These are phyloP conservation scores for Triticum monococcum DNA, from an alignment of 176 grass and related monocot species.

Conservation along the genomic window DNA sequence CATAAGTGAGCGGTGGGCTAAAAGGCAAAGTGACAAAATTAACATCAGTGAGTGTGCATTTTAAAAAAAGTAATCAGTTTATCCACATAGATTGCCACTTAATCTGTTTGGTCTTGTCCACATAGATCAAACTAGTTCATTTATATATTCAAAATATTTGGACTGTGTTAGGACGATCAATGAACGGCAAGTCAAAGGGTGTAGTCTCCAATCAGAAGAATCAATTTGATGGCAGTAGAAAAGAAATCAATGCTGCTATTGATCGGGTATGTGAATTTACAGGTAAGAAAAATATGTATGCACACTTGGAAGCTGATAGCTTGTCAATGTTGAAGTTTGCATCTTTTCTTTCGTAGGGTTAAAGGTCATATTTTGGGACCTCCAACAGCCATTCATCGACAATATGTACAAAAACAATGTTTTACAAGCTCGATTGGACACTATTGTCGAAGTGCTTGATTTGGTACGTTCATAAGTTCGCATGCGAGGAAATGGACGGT, in stretches of 20 bases:
- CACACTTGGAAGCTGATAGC: slow-evolving; percentile 10
- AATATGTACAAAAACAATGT: slow-evolving; percentile 82
- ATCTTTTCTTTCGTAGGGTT: slow-evolving; percentile 56
- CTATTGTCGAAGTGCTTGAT: slow-evolving; percentile 80
- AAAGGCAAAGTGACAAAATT: slow-evolving; percentile 65
- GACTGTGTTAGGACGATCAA: slow-evolving; percentile 62
- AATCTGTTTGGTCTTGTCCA: slow-evolving; percentile 2
- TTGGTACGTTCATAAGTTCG: slow-evolving; percentile 47
- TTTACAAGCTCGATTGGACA: slow-evolving; percentile 69
- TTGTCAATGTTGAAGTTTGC: slow-evolving; percentile 21
- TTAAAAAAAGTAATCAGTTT: slow-evolving; percentile 15
- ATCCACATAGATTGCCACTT: slow-evolving; percentile 19
- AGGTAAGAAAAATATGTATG: slow-evolving; percentile 48
- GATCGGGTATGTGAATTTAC: slow-evolving; percentile 91
- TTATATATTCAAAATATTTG: slow-evolving; percentile 25
- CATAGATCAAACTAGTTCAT: slow-evolving; percentile 8
- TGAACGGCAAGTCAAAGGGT: slow-evolving; percentile 65
- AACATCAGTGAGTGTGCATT: slow-evolving; percentile 62
- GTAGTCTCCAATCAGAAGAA: slow-evolving; percentile 58
- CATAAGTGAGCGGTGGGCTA: slow-evolving; percentile 87
- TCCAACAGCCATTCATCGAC: slow-evolving; percentile 84
- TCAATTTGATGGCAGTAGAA: slow-evolving; percentile 91
- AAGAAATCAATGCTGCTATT: slow-evolving; percentile 92
- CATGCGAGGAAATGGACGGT: neutral
- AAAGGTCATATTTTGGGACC: slow-evolving; percentile 98